Base-by-base conservation (phyloP, 257 asterid genomes). In the Capsicum baccatum region DNA sequence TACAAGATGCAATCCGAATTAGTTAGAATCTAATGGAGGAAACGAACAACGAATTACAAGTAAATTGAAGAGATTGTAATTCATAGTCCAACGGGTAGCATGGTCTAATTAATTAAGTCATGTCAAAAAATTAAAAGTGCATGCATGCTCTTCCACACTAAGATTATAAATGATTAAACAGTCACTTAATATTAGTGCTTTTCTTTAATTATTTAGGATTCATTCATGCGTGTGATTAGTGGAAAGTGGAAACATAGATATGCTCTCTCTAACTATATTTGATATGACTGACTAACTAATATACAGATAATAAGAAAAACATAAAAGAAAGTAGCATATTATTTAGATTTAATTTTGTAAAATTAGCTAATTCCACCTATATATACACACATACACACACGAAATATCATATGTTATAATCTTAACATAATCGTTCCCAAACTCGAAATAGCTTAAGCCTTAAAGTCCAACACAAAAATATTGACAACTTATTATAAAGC, bases 151-250 rank as follows among this genome's bases (percentile, higher is more conserved):
- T 52, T 52, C 2, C 19, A 50, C 80, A 50, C 42, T 21, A 12
- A 74, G 47, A 76, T 52, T 76, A 3, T 76, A 76, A 21, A 76
- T 76, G 81, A 76, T 76, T 76, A 76, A 52, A 76, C 48, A 76
- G 81, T 52, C 81, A 76, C 81, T 76, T 76, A 52, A 33, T 67
- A 8, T 68, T 68, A 21, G 60, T 74, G 62, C 44, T 74, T 74
- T 52, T 54, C 81, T 74, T 74, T 74, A 74, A 73, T 73, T 74
- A 74, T 74, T 48, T 74, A 21, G 47, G 47, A 50, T 74, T 52
- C 81, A 74, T 74, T 74, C 81, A 76, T 76, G 81, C 81, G 62
- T 76, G 63, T 76, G 81, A 76, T 76, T 50, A 76, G 81, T 76
- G 81, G 81, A 76, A 76, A 76, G 81, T 76, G 81, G 81, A 76